Percentiles rank a stretch among this genome's conserved stretches.
Evolutionary conservation across 345 rosid species (phyloP).

Genomic region (Populus davidiana): DNA sequence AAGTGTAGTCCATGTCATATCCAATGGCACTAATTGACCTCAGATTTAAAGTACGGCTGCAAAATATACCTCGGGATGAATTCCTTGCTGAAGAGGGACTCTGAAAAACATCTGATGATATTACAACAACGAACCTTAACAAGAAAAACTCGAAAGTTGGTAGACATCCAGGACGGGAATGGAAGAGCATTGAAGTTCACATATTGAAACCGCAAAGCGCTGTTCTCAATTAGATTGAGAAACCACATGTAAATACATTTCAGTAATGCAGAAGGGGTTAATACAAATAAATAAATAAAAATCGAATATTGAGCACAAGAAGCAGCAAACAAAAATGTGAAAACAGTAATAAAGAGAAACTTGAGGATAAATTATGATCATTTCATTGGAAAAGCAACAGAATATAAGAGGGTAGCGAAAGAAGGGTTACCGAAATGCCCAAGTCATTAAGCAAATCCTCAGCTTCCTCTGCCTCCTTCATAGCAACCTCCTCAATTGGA

Average conservation of each 20-base stretch:
- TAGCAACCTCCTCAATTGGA: constrained; percentile 91
- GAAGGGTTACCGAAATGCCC: constrained; percentile 64
- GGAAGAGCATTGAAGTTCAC: not conserved
- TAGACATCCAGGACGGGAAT: not conserved
- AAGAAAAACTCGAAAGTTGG: not conserved
- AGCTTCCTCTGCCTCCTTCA: constrained; percentile 68
- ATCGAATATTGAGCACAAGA: not conserved
- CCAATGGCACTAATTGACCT: constrained; percentile 96
- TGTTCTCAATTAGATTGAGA: not conserved
- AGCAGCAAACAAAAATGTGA: too few relatives aligned
- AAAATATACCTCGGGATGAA: constrained; percentile 90
- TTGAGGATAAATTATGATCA: not conserved
- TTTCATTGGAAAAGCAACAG: not conserved
- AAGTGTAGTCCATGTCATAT: constrained; percentile 98
- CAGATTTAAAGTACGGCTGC: constrained; percentile 88
- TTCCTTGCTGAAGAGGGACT: constrained; percentile 74
- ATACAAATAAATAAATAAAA: not conserved
- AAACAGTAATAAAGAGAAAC: too few relatives aligned
- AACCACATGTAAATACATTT: not conserved
- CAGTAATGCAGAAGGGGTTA: not conserved
- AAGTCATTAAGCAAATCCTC: constrained; percentile 60
- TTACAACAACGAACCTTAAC: constrained; percentile 17
- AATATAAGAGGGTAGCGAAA: not conserved
- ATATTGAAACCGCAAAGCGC: not conserved
- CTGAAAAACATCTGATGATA: constrained; percentile 34